Evolutionary conservation across 768 basidiomycete genomes (phyloP).

Genomic region (Hericium coralloides): DNA sequence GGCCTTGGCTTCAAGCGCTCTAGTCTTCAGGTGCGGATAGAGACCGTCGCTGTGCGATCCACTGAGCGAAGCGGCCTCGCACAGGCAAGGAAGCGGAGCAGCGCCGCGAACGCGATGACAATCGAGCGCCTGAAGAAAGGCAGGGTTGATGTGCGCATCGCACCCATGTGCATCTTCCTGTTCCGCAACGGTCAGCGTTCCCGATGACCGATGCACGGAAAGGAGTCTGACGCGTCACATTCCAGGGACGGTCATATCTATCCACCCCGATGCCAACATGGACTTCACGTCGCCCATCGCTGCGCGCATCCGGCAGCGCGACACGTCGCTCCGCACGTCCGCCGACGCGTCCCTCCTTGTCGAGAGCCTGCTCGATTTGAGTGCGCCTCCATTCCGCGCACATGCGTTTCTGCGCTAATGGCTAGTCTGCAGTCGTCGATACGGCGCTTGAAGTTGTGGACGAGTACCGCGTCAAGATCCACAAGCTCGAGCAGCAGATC

Average conservation of each 20-base stretch:
- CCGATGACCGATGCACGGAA: too few species aligned
- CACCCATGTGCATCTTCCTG: slow-evolving; percentile 62
- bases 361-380: slow-evolving; percentile 55
- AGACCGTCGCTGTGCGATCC: too few species aligned
- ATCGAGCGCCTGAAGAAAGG: slow-evolving; percentile 37
- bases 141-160: slow-evolving; percentile 47
- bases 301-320: slow-evolving; percentile 43
- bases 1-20: too few species aligned
- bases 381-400: slow-evolving; percentile 15
- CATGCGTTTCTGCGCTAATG: background rate
- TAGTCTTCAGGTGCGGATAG: too few species aligned
- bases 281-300: slow-evolving; percentile 48
- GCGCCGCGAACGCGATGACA: slow-evolving; percentile 19
- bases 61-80: too few species aligned
- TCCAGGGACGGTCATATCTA: slow-evolving; percentile 55
- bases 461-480: slow-evolving; percentile 53
- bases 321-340: slow-evolving; percentile 51
- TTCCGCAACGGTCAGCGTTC: slow-evolving; percentile 45
- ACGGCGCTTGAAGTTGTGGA: slow-evolving; percentile 60
- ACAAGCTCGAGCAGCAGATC: slow-evolving; percentile 50
- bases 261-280: slow-evolving; percentile 37
- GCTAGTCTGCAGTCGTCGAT: slow-evolving; percentile 47
- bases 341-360: slow-evolving; percentile 64
- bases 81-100: slow-evolving; percentile 23
- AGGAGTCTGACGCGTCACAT: background rate